Percentiles rank a stretch among this genome's conserved stretches.
Conservation (phyloP, 2,329 filamentous ascomycete species). For the Bipolaris oryzae region DNA sequence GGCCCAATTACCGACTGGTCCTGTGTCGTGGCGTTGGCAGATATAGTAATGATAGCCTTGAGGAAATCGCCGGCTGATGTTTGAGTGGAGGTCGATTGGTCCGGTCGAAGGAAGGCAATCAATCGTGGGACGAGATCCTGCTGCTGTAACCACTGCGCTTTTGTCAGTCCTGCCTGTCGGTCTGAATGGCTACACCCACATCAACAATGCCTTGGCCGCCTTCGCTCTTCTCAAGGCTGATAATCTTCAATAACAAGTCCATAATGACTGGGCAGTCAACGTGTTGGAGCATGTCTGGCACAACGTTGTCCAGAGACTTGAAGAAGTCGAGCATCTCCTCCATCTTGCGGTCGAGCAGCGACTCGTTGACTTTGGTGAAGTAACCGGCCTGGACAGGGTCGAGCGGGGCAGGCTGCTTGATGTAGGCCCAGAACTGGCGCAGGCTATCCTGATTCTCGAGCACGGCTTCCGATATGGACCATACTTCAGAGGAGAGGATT, state of each 20-base stretch:
- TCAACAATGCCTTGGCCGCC: conserved; percentile 92
- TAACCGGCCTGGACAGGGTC: conserved; percentile 95
- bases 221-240: conserved; percentile 91
- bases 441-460: conserved; percentile 82
- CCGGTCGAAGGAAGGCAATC: conserved; percentile 82
- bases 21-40: conserved; percentile 95
- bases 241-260: conserved; percentile 95
- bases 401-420: conserved; percentile 81
- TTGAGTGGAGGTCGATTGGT: conserved; percentile 87
- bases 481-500: conserved; percentile 92
- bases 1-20: conserved; percentile 99
- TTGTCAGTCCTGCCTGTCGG: conserved; percentile 18
- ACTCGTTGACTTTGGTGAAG: conserved; percentile 98
- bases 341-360: conserved; percentile 96
- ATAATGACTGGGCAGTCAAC: conserved; percentile 98
- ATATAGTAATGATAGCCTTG: conserved; percentile 98
- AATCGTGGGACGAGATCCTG: conserved; percentile 87
- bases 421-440: conserved; percentile 87
- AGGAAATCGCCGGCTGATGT: conserved; percentile 97
- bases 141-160: conserved; percentile 80
- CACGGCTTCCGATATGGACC: conserved; percentile 92
- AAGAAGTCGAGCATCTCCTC: conserved; percentile 94
- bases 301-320: conserved; percentile 79
- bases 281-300: conserved; percentile 86
- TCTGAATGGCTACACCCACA: conserved; percentile 58